Evolutionary conservation across 805 yeast genomes (phyloP).

Genomic region (Yamadazyma paraphyllophila): DNA sequence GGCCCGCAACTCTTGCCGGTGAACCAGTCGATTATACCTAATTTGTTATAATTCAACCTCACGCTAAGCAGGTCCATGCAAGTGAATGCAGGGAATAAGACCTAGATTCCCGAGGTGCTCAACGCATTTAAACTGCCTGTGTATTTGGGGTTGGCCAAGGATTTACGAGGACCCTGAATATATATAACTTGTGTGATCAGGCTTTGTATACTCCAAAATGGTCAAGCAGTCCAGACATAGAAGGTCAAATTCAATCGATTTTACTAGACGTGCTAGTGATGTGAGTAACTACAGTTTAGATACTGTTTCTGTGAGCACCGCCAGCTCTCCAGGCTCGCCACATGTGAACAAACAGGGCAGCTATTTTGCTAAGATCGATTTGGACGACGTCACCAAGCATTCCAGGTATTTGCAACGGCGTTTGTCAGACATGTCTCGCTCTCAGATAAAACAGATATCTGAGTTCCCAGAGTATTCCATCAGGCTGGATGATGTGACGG

Average conservation of each 20-base stretch:
- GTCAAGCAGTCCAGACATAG: background rate
- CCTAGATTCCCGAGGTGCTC: background rate
- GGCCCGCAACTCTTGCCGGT: no score
- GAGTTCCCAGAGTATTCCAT: constrained; percentile 5
- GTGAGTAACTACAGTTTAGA: constrained; percentile 4
- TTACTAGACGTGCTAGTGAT: background rate
- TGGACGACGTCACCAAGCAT: constrained; percentile 16
- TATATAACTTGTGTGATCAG: background rate
- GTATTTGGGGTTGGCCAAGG: no score
- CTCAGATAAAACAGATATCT: background rate
- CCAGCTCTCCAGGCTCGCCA: background rate
- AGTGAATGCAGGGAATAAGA: background rate
- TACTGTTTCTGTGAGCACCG: background rate
- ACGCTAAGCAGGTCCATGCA: background rate
- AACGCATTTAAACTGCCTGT: background rate
- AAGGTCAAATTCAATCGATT: background rate
- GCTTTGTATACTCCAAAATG: background rate
- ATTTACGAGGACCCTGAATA: background rate
- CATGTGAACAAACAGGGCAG: background rate
- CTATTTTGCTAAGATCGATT: constrained; percentile 10
- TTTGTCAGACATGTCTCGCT: background rate
- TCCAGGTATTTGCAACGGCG: constrained; percentile 10
- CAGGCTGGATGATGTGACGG: background rate
- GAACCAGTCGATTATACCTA: no score
- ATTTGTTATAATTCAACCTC: no score